A percentile compares a stretch with the other conserved stretches of the same genome.
phyloP scores from a whole-genome alignment of 495 filamentous ascomycete species.

The Xylona heveae region DNA sequence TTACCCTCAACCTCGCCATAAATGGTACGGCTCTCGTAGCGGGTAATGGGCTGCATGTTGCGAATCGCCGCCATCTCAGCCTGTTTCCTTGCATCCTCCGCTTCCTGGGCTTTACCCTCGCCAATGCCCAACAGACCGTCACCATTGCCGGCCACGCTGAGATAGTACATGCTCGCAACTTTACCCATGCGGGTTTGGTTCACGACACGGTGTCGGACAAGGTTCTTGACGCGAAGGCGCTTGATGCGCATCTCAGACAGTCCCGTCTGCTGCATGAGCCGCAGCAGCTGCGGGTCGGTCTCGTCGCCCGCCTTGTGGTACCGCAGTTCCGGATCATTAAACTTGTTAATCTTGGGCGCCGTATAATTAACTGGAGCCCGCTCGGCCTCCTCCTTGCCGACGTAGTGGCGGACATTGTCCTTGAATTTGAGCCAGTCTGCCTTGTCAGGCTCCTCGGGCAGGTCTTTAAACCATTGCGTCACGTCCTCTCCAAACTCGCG shows the following conservation, averaged over 20 bases:
- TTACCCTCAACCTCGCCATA: conserved; percentile 71
- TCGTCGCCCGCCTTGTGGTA: conserved; percentile 16
- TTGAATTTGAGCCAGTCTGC: conserved; percentile 24
- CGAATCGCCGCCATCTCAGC: conserved; percentile 55
- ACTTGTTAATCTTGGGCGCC: conserved; percentile 21
- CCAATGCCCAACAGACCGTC: conserved; percentile 76
- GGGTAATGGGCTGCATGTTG: conserved; percentile 67
- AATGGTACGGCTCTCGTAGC: conserved; percentile 83
- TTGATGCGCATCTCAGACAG: conserved; percentile 33
- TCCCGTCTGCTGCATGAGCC: conserved; percentile 49
- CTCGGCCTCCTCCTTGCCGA: conserved; percentile 29
- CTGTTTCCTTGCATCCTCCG: conserved; percentile 35
- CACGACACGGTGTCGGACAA: conserved; percentile 50
- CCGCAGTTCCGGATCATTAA: conserved; percentile 5
- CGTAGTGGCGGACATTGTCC: conserved; percentile 25
- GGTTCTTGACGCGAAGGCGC: conserved; percentile 31
- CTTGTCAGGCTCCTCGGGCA: conserved; percentile 23
- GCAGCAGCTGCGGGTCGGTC: conserved; percentile 26
- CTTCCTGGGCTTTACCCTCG: conserved; percentile 67
- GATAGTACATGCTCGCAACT: conserved; percentile 43
- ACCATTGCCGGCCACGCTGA: conserved; percentile 65
- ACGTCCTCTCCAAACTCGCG: conserved; percentile 34
- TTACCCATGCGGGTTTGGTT: conserved; percentile 97
- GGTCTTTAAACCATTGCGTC: conserved; percentile 29
- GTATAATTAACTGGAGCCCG: conserved; percentile 22